Evolutionary conservation across 2,329 filamentous ascomycete species (phyloP), one percentile per base, ranked within the genome.

Genomic region (Colletotrichum musicola): DNA sequence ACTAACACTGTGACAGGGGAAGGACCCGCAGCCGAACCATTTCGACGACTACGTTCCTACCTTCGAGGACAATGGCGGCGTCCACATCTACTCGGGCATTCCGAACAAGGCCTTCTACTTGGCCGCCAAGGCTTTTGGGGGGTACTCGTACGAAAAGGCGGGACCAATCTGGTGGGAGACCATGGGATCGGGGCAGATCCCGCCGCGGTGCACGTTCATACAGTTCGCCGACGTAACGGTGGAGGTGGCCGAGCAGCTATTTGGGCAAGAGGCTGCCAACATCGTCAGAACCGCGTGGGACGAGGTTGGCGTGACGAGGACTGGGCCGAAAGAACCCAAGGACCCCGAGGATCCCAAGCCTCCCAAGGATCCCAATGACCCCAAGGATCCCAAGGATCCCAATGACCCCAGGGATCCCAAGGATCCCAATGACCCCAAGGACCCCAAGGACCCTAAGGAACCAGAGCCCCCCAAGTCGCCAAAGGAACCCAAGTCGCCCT

Each of bases 91-190:
- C 75, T 88, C 85, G 6, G 86, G 86, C 6, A 88, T 89, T 51
- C 86, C 86, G 2, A 89, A 89, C 77, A 81, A 82, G 69, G 86
- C 86, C 2, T 89, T 89, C 71, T 86, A 86, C 72, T 81, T 86
- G 10, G 81, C 77, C 12, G 76, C 84, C 1, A 75, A 79, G 4
- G 80, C 77, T 1, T 82, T 88, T 71, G 86, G 85, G 14, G 86
- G 86, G 5, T 85, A 82, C 73, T 83, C 83, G 4, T 89, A 83
- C 83, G 84, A 86, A 72, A 85, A 84, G 76, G 83, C 83, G 9
- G 85, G 85, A 13, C 81, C 83, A 71, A 84, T 86, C 65, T 86
- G 84, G 84, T 86, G 84, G 84, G 81, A 82, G 72, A 77, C 84
- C 0, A 79, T 86, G 80, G 79, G 73, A 18, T 82, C 80, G 40